Base-by-base conservation (phyloP, 75 land plant species). In the Picea sitchensis region DNA sequence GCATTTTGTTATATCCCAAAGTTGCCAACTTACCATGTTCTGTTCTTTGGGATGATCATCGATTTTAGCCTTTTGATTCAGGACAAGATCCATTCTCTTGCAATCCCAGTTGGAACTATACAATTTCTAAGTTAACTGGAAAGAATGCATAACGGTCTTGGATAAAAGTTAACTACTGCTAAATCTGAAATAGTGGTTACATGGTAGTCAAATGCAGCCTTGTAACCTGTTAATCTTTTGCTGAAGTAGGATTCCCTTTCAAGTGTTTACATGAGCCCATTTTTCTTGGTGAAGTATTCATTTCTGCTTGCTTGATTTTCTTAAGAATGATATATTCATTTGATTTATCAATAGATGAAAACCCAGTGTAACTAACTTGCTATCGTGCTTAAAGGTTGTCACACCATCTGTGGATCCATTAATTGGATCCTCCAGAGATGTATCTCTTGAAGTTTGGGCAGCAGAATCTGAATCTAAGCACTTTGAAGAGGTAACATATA, bases 361-460 rank as follows among this genome's bases (percentile, higher is more conserved):
- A 41, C 51, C 41, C 21, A 69, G 41, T 18, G 51, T n/a, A 69
- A 38, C 41, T 69, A 41, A 69, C 30, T 81, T 47, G 58, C 60
- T n/a, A 58, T 61, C 34, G 20, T 76, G 75, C 77, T 77, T 54
- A 57, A 38, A 82, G 83, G 83, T 79, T 78, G 83, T 79, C 56
- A 73, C 61, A 14, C 83, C 83, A 57, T 79, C 83, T 47, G 62
- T 41, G 32, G 57, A 82, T 65, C 73, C 83, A 57, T 59, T 31
- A 31, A 82, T 56, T 23, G 83, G 80, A 31, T 11, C 14, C 21
- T 51, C 15, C 23, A 81, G 61, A 56, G 83, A 82, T 79, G 81
- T 82, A 38, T 82, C 83, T 21, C 83, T 82, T 14, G 83, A 82
- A 18, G 75, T 82, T 18, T 82, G 83, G 83, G 82, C 83, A 78